Evolutionary conservation across 306 rosid genomes (phyloP), one percentile per base, ranked within the genome.

Genomic region (Fragaria ananassa): DNA sequence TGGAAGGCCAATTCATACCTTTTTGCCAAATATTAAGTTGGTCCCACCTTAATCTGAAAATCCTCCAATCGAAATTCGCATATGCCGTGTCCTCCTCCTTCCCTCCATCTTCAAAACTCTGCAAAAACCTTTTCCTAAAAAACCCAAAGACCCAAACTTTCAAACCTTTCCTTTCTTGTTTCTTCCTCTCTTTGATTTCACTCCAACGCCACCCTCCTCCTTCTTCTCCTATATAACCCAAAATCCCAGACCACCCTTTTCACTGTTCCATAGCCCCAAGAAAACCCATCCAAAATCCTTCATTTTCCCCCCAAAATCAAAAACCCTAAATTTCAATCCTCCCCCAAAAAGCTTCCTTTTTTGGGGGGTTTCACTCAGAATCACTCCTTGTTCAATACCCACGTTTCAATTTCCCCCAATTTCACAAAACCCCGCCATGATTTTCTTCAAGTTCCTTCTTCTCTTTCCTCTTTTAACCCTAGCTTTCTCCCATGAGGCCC

Each of bases 401-500:
- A 54, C 50, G 58, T 56, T 74, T 49, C 29, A 5, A 39, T 23
- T 66, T 57, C 31, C 31, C 44, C 4, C 54, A n/a, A 72, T 29
- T 23, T 5, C 80, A 18, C 37, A 11, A 11, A 14, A 19, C 10
- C 13, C 42, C 74, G 10, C 44, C 8, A 88, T 88, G 92, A 72
- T 14, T 62, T 74, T 78, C 72, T 39, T 76, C 62, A 72, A 74
- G 54, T 12, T 74, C n/a, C 17, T 82, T 60, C 49, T 80, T 54
- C 75, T 90, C 9, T n/a, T 82, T 37, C 79, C 85, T 1, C 53
- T 89, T 8, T 50, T 86, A 76, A 67, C 83, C 56, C 4, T 87
- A 1, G 80, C 88, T 2, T 76, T 90, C 51, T 84, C 91, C 19
- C 54, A 60, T 47, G 93, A 83, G 17, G 67, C 76, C 54, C 50